Conservation (phyloP, 805 yeast genomes). For the Kuraishia ogatae region DNA sequence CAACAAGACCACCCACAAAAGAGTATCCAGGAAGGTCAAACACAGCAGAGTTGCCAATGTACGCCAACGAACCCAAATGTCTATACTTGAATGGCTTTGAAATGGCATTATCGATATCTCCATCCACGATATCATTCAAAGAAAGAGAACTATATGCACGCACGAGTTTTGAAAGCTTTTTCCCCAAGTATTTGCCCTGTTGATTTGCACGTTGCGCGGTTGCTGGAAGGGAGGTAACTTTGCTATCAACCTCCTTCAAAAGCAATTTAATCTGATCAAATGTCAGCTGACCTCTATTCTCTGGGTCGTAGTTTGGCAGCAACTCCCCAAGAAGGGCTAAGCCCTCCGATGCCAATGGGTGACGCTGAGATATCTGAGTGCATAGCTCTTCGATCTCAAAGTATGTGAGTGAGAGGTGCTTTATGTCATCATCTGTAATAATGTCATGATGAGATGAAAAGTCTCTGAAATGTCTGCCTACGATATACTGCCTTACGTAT, state of each 20-base stretch:
- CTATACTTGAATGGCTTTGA: slow-evolving; percentile 52
- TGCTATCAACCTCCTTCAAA: slow-evolving; percentile 47
- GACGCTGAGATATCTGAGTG: slow-evolving; percentile 35
- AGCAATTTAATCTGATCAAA: slow-evolving; percentile 42
- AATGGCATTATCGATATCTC: slow-evolving; percentile 47
- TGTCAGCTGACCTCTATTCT: slow-evolving; percentile 38
- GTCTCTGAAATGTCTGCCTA: slow-evolving; percentile 30
- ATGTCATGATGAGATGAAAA: slow-evolving; percentile 20
- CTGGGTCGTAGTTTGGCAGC: slow-evolving; percentile 42
- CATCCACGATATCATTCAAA: slow-evolving; percentile 37
- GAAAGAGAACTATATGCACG: slow-evolving; percentile 32
- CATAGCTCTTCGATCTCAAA: slow-evolving; percentile 41
- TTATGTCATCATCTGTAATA: slow-evolving; percentile 43
- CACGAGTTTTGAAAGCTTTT: slow-evolving; percentile 46
- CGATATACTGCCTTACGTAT: slow-evolving; percentile 36
- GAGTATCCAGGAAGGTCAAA: slow-evolving; percentile 55
- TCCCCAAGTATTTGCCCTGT: slow-evolving; percentile 60
- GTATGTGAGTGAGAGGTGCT: slow-evolving; percentile 35
- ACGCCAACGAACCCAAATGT: slow-evolving; percentile 61
- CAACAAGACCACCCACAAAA: slow-evolving; percentile 55
- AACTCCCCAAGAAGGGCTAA: slow-evolving; percentile 39
- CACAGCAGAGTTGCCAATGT: slow-evolving; percentile 63
- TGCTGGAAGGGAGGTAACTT: slow-evolving; percentile 62
- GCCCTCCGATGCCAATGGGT: slow-evolving; percentile 53
- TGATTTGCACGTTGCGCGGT: slow-evolving; percentile 71